Conservation (phyloP, 768 basidiomycete species). For the Boletus subcaerulescens region DNA sequence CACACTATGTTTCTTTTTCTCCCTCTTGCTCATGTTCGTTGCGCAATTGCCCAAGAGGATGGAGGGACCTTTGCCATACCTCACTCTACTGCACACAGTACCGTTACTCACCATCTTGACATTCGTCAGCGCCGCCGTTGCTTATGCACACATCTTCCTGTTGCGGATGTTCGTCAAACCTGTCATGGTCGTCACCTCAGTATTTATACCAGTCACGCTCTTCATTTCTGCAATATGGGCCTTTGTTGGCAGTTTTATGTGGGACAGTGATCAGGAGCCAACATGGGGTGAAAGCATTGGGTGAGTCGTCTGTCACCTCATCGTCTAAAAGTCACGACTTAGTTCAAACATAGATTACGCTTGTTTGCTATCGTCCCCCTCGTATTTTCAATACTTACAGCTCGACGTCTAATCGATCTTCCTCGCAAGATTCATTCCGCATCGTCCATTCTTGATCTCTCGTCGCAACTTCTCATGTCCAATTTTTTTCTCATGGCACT, state of each 20-base stretch:
- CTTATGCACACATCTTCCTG: constrained; percentile 73
- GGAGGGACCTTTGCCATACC: constrained; percentile 49
- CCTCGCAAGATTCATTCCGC: constrained; percentile 67
- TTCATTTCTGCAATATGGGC: constrained; percentile 78
- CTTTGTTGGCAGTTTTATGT: constrained; percentile 76
- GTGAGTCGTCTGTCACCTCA: constrained; percentile 39
- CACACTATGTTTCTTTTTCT: constrained; percentile 58
- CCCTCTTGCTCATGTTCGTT: constrained; percentile 63
- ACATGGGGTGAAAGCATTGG: constrained; percentile 84
- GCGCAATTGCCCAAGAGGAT: constrained; percentile 39
- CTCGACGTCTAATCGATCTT: constrained; percentile 67
- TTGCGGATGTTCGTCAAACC: constrained; percentile 81
- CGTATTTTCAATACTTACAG: constrained; percentile 64
- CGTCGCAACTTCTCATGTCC: constrained; percentile 64
- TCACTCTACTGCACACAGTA: constrained; percentile 71
- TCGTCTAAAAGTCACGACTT: constrained; percentile 2
- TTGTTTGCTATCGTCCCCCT: constrained; percentile 78
- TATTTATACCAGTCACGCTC: constrained; percentile 73
- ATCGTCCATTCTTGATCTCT: constrained; percentile 53
- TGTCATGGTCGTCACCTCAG: constrained; percentile 72
- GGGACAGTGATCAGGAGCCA: constrained; percentile 49
- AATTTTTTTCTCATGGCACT: constrained; percentile 76
- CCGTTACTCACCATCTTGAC: constrained; percentile 74
- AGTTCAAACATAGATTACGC: constrained; percentile 35
- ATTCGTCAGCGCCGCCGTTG: constrained; percentile 62